Evolutionary conservation across 192 early-diverging fungal genomes (phyloP), one percentile per base, ranked within the genome.

Genomic region (Coemansia sp.): DNA sequence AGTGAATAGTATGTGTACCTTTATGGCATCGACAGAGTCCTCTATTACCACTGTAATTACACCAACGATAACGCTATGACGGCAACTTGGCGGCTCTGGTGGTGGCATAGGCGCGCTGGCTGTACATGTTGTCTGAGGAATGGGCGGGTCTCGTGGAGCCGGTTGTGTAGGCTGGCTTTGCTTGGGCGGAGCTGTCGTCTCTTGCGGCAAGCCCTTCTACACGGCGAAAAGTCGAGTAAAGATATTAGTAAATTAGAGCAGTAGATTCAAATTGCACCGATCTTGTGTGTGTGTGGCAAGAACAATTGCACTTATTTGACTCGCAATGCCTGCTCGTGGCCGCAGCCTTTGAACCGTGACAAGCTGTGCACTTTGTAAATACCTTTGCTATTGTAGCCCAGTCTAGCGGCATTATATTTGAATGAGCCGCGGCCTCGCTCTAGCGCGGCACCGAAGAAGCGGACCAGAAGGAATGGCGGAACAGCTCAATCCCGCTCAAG

Each of bases 341-440:
- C 25, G 32, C 26, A 40, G 36, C 51, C 14, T 11, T 11, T 8
- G 21, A 31, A 8, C 27, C 4, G n/a, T n/a, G n/a, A n/a, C 23
- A 45, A 9, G 5, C 25, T n/a, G 13, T 4, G 8, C 10, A 26
- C 23, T 14, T 22, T 23, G 13, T 5, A 25, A 9, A 15, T 63
- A 69, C 67, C 67, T 69, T 69, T 69, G 67, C 51, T 27, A 69
- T 42, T n/a, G 67, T 48, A n/a, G 67, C 60, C 67, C 67, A 69
- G 29, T 47, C 53, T n/a, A 34, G 49, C 27, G 54, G 36, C 55
- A 64, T 64, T 32, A 21, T 7, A 27, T 17, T 47, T 30, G 15
- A 31, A 18, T 25, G 8, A 10, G 27, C 31, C 15, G 29, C 19
- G 49, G 23, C 8, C 34, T 51, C 19, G 27, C 45, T 30, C 5